phyloP scores from a whole-genome alignment of 2,329 filamentous ascomycete species.

The Torrubiella hemipterigena region DNA sequence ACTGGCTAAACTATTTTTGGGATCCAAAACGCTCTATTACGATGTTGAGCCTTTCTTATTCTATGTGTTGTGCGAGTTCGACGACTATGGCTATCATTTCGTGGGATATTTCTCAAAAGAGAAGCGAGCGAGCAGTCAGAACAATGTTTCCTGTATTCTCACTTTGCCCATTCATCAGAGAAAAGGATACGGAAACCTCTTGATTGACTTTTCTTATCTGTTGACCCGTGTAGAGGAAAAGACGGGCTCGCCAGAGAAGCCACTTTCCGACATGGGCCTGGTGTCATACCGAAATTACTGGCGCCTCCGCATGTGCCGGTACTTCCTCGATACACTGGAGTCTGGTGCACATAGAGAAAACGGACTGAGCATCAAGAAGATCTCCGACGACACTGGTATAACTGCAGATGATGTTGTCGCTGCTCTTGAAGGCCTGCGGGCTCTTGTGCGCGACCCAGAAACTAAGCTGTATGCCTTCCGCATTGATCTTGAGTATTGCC shows the following conservation, averaged over 20 bases:
- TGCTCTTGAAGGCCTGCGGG: conserved; percentile 78
- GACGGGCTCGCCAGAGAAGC: conserved; percentile 93
- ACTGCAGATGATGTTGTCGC: conserved; percentile 94
- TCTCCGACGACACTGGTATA: conserved; percentile 86
- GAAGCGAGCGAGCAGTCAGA: conserved; percentile 85
- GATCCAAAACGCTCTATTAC: conserved; percentile 96
- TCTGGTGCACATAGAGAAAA: conserved; percentile 21
- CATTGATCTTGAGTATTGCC: conserved; percentile 75
- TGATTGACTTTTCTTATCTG: conserved; percentile 97
- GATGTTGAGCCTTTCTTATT: conserved; percentile 96
- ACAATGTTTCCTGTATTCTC: conserved; percentile 95
- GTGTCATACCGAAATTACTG: conserved; percentile 98
- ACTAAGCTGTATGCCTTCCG: conserved; percentile 84
- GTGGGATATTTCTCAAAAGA: conserved; percentile 99
- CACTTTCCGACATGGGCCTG: conserved; percentile 91
- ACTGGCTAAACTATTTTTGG: conserved; percentile 91
- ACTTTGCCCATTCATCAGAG: conserved; percentile 94
- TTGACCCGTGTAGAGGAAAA: conserved; percentile 87
- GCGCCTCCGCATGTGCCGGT: conserved; percentile 78
- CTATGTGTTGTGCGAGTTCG: conserved; percentile 92
- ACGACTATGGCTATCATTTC: conserved; percentile 86
- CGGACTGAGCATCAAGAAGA: conserved; percentile 49
- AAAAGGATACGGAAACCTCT: conserved; percentile 89
- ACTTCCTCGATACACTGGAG: conserved; percentile 47
- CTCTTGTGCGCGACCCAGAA: conserved; percentile 77